Evolutionary conservation across 495 filamentous ascomycete genomes (phyloP).

Genomic region (Neurospora sp.): DNA sequence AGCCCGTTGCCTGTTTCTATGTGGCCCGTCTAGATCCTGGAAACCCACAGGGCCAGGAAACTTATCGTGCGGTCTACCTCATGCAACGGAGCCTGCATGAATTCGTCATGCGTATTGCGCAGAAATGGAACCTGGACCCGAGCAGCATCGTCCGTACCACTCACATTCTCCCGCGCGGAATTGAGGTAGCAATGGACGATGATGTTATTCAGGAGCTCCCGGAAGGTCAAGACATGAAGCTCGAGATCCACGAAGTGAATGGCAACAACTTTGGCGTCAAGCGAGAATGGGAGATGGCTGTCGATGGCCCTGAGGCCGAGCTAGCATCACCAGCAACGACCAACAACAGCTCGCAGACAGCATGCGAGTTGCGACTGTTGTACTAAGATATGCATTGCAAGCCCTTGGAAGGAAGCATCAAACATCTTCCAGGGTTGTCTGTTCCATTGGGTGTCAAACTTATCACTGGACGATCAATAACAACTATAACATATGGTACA

Average conservation of each 20-base stretch:
- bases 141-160: slow-evolving; percentile 56
- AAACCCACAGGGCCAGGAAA: slow-evolving; percentile 45
- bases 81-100: slow-evolving; percentile 62
- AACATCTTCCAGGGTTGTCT: background rate
- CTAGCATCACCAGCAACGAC: slow-evolving; percentile 25
- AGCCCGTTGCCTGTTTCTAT: slow-evolving; percentile 82
- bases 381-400: slow-evolving; percentile 23
- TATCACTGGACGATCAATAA: background rate
- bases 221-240: slow-evolving; percentile 82
- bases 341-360: slow-evolving; percentile 9
- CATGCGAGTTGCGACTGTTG: slow-evolving; percentile 37
- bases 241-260: slow-evolving; percentile 36
- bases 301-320: slow-evolving; percentile 33
- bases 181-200: slow-evolving; percentile 83
- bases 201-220: slow-evolving; percentile 77
- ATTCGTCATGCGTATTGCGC: slow-evolving; percentile 57
- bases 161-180: slow-evolving; percentile 56
- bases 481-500: background rate
- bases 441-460: background rate
- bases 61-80: slow-evolving; percentile 82
- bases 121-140: slow-evolving; percentile 70
- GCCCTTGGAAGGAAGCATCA: background rate
- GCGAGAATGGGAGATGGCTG: slow-evolving; percentile 43
- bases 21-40: slow-evolving; percentile 49
- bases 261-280: slow-evolving; percentile 23